Evolutionary conservation across 352 stramenopile genomes (phyloP), one percentile per base, ranked within the genome.

Genomic region (Globisporangium paddicum): DNA sequence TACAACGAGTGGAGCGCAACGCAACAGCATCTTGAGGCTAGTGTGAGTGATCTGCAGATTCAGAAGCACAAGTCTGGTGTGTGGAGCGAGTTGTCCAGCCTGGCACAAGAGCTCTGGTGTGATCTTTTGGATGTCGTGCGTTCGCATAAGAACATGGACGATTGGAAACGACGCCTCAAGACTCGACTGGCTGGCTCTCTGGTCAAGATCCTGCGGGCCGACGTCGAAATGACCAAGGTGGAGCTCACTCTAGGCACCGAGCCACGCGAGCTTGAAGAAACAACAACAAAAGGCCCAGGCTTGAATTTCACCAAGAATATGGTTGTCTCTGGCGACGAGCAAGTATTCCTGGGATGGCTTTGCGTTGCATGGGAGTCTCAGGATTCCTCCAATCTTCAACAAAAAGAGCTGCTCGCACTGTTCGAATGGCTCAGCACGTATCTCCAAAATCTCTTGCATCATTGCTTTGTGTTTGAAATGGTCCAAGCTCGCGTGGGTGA

Each of bases 341-440:
- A 28, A 2, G 4, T 26, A 0, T 42, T 34, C n/a, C 11, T 57
- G 3, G 60, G 60, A 6, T 1, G 19, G 8, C 5, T 66, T 14
- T 18, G 34, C 18, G 25, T 57, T 5, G 35, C 13, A 9, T 66
- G 53, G 52, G 62, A 32, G 2, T 53, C 34, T 0, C 14, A 32
- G 0, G 8, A 41, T 7, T 30, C 60, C 11, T 30, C 60, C 7
- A 21, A n/a, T n/a, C 19, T 53, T 6, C 2, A 35, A 0, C 5
- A 13, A 1, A 28, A 62, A 9, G 5, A 38, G 10, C 19, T 66
- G 14, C 16, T 53, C 5, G 2, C 10, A 13, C n/a, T 49, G 10
- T 25, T 66, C 3, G 45, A 61, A 25, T 66, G 60, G 60, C 28
- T 46, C 14, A 23, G 60, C 6, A 28, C 4, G 19, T 51, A 45